phyloP scores from a whole-genome alignment of 495 filamentous ascomycete genomes.

The Rhypophila decipiens region DNA sequence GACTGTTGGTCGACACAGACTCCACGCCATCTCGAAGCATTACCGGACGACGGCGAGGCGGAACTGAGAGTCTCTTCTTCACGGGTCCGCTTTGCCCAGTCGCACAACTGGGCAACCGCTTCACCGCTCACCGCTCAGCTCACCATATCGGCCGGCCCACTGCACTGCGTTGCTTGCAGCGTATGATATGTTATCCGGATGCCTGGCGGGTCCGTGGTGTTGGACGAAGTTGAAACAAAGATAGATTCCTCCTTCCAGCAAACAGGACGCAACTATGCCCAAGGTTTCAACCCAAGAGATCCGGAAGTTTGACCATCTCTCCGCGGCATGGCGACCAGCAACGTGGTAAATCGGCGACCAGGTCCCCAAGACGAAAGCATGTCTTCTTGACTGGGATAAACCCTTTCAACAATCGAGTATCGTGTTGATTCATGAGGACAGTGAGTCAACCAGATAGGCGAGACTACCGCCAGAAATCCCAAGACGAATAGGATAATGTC shows the following conservation, averaged over 20 bases:
- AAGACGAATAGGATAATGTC: slow-evolving; percentile 7
- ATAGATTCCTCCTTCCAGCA: background rate
- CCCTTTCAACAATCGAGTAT: too few species aligned
- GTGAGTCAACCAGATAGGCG: slow-evolving; percentile 3
- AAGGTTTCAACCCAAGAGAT: too few species aligned
- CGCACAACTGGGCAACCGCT: background rate
- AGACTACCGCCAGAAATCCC: slow-evolving; percentile 10
- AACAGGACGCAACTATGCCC: background rate
- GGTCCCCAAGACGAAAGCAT: background rate
- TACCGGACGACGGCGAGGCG: too few species aligned
- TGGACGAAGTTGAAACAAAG: background rate
- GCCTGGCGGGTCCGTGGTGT: background rate
- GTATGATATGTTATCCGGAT: background rate
- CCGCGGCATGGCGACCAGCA: too few species aligned
- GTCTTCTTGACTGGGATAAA: too few species aligned
- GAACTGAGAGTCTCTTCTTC: too few species aligned
- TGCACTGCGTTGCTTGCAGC: background rate
- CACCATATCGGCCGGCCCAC: background rate
- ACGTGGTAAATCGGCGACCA: background rate
- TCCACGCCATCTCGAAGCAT: too few species aligned
- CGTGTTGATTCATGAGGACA: too few species aligned
- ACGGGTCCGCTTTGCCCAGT: too few species aligned
- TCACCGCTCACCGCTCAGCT: background rate
- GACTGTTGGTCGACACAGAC: too few species aligned
- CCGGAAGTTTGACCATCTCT: too few species aligned